Conservation (phyloP, 2,329 filamentous ascomycete species). For the Fusarium sp. region DNA sequence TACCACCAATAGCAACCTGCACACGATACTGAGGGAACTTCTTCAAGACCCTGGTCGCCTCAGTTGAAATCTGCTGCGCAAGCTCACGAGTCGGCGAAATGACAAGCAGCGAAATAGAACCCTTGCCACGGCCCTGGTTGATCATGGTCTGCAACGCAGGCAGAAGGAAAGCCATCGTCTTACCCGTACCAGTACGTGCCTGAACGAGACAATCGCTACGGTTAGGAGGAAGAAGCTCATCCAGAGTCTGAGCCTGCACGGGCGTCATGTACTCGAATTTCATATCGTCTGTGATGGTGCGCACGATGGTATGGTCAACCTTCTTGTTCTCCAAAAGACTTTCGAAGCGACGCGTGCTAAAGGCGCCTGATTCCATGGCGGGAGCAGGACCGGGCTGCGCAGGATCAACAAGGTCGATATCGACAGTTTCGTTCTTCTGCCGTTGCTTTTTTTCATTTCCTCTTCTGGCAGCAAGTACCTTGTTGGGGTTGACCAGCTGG, state of each 20-base stretch:
- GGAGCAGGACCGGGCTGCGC: neutral
- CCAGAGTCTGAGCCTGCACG: slow-evolving; percentile 65
- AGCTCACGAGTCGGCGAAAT: slow-evolving; percentile 79
- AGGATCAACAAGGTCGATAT: neutral
- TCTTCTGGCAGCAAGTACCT: neutral
- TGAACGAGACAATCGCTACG: slow-evolving; percentile 74
- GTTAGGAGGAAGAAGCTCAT: slow-evolving; percentile 59
- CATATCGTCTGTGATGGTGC: slow-evolving; percentile 62
- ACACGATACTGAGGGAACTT: slow-evolving; percentile 80
- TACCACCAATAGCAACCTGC: slow-evolving; percentile 82
- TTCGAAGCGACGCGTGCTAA: slow-evolving; percentile 56
- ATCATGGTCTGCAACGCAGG: slow-evolving; percentile 86
- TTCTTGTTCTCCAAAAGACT: slow-evolving; percentile 56
- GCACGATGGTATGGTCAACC: slow-evolving; percentile 60
- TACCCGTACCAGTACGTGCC: slow-evolving; percentile 88
- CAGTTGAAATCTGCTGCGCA: slow-evolving; percentile 76
- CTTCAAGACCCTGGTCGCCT: slow-evolving; percentile 77
- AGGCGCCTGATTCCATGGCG: neutral
- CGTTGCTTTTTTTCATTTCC: neutral
- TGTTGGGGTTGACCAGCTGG: neutral
- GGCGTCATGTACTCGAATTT: slow-evolving; percentile 66
- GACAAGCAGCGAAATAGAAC: slow-evolving; percentile 68
- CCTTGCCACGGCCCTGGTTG: slow-evolving; percentile 50
- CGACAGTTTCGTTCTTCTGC: neutral
- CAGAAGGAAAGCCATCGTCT: slow-evolving; percentile 85